Evolutionary conservation across 2,329 filamentous ascomycete genomes (phyloP).

Genomic region (Arthrobotrys sinensis): DNA sequence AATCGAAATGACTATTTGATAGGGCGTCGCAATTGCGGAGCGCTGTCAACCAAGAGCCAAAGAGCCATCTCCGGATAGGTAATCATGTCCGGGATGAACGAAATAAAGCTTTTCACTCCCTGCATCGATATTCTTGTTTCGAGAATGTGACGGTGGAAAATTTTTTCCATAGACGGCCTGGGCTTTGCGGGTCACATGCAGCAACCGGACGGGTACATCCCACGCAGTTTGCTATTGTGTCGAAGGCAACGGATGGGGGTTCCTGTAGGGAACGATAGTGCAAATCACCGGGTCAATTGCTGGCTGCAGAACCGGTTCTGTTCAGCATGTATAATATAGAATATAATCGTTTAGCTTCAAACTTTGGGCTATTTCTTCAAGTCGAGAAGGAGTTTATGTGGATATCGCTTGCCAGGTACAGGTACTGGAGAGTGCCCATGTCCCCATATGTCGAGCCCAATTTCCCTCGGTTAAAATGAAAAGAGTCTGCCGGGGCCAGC

Average conservation of each 20-base stretch:
- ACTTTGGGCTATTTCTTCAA: slow-evolving; percentile 40
- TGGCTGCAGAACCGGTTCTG: slow-evolving; percentile 54
- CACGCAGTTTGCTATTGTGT: slow-evolving; percentile 44
- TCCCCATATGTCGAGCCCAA: slow-evolving; percentile 40
- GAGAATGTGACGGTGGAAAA: slow-evolving; percentile 57
- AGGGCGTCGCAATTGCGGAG: slow-evolving; percentile 50
- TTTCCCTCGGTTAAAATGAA: slow-evolving; percentile 61
- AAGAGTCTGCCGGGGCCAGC: slow-evolving; percentile 52
- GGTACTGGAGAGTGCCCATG: slow-evolving; percentile 35
- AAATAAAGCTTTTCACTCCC: slow-evolving; percentile 40
- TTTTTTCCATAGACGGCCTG: slow-evolving; percentile 51
- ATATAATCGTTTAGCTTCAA: slow-evolving; percentile 60
- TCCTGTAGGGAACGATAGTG: slow-evolving; percentile 7
- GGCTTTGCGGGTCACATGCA: slow-evolving; percentile 56
- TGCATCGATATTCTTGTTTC: slow-evolving; percentile 52
- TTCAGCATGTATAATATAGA: slow-evolving; percentile 44
- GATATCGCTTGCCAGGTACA: slow-evolving; percentile 35
- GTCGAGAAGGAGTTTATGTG: slow-evolving; percentile 30
- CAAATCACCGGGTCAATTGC: slow-evolving; percentile 57
- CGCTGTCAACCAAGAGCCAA: neutral
- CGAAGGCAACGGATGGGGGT: slow-evolving; percentile 37
- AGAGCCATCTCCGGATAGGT: slow-evolving; percentile 50
- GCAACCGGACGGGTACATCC: slow-evolving; percentile 46
- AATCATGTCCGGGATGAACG: slow-evolving; percentile 45
- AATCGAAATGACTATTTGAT: slow-evolving; percentile 34